Evolutionary conservation across 257 asterid genomes (phyloP).

Genomic region (Nicotiana benthamiana): DNA sequence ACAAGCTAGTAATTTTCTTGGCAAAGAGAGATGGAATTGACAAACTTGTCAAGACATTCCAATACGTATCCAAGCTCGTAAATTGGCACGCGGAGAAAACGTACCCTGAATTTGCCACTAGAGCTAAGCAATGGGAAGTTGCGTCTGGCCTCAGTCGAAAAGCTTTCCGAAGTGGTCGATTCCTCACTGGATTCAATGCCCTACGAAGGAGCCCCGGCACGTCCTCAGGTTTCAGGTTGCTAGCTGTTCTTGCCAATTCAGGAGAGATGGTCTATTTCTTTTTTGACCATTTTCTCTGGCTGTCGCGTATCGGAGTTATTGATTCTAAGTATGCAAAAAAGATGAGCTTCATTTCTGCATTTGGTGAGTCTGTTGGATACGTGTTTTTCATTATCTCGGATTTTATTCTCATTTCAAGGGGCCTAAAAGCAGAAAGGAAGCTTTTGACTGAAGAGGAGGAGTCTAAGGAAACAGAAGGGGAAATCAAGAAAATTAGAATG

Average conservation of each 20-base stretch:
- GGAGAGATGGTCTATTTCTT: constrained; percentile 97
- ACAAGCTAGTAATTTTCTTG: constrained; percentile 70
- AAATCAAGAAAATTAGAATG: constrained; percentile 42
- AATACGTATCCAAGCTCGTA: constrained; percentile 70
- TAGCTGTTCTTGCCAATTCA: constrained; percentile 62
- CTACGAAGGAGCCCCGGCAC: constrained; percentile 57
- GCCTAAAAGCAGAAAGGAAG: constrained; percentile 48
- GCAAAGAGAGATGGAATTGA: constrained; percentile 94
- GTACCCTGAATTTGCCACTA: constrained; percentile 41
- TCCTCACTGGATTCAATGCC: constrained; percentile 84
- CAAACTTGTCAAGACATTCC: constrained; percentile 88
- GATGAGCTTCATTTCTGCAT: constrained; percentile 84
- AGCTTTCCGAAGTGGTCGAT: constrained; percentile 82
- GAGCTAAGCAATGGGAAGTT: constrained; percentile 86
- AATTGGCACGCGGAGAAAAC: constrained; percentile 57
- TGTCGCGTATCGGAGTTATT: constrained; percentile 65
- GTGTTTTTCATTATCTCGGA: constrained; percentile 56
- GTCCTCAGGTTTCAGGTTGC: constrained; percentile 36
- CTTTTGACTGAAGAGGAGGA: constrained; percentile 17
- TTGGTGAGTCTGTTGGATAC: constrained; percentile 87
- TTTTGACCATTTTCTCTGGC: constrained; percentile 88
- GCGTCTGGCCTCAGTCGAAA: constrained; percentile 89
- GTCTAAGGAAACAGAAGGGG: constrained; percentile 9
- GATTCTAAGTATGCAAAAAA: constrained; percentile 45
- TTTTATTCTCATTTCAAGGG: constrained; percentile 48